These are phyloP conservation scores for Globisporangium camurandrum DNA, from an alignment of 352 stramenopile species.

Conservation along the genomic window DNA sequence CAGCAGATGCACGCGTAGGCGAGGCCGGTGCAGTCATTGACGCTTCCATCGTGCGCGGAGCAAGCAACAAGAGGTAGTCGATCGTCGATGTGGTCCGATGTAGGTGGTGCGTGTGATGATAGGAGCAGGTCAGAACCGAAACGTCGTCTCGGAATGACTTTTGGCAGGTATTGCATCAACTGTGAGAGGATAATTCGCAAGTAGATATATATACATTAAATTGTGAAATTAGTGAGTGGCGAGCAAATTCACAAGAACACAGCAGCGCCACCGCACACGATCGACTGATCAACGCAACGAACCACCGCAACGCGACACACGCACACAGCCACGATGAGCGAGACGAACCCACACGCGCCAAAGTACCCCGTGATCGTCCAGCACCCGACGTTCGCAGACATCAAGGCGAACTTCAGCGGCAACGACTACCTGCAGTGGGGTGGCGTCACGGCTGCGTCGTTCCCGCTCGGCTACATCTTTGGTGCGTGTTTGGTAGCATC, in stretches of 20 bases:
- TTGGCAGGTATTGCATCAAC: neutral
- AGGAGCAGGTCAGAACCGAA: no score
- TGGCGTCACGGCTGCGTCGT: no score
- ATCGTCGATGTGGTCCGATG: neutral
- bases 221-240: constrained; percentile 8
- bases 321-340: constrained; percentile 21
- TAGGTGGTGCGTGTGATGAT: no score
- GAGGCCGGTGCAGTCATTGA: neutral
- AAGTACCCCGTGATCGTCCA: constrained; percentile 75
- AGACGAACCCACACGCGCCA: constrained; percentile 48
- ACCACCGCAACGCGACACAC: no score
- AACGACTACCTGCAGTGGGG: constrained; percentile 61
- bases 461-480: no score
- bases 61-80: neutral
- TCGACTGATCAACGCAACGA: constrained; percentile 3
- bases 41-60: constrained; percentile 5
- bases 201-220: no score
- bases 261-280: no score
- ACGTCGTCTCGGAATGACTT: constrained; percentile 4
- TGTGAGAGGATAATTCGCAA: no score
- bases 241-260: no score
- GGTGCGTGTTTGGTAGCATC: no score
- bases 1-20: no score
- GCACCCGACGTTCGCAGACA: constrained; percentile 68
- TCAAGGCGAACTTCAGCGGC: constrained; percentile 62